Evolutionary conservation across 331 rosid species (phyloP).

Genomic region (Acacia concinna): DNA sequence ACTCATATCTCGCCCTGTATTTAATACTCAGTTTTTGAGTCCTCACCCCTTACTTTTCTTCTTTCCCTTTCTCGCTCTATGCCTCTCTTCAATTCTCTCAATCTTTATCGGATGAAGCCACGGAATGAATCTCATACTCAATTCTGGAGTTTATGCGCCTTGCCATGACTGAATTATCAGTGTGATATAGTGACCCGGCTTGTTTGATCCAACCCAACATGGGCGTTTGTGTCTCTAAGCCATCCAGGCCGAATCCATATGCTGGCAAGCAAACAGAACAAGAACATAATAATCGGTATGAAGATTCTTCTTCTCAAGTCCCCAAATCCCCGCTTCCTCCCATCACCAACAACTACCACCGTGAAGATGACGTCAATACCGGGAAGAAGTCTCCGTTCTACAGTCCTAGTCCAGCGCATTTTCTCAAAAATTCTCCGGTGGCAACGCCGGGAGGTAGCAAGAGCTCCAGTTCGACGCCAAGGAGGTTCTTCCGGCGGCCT

Average conservation of each 20-base stretch:
- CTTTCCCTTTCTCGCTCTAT: background rate
- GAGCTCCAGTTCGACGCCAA: slow-evolving; percentile 61
- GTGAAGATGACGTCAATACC: slow-evolving; percentile 33
- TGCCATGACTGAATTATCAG: slow-evolving; percentile 18
- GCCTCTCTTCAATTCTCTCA: background rate
- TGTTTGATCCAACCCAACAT: slow-evolving; percentile 18
- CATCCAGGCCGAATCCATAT: slow-evolving; percentile 54
- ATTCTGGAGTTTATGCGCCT: background rate
- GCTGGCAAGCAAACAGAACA: slow-evolving; percentile 31
- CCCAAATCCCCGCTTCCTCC: slow-evolving; percentile 40
- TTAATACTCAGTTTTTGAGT: background rate
- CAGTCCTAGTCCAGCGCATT: slow-evolving; percentile 71
- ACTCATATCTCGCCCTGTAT: background rate
- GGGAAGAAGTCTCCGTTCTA: slow-evolving; percentile 57
- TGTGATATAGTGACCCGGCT: background rate
- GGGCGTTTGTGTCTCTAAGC: slow-evolving; percentile 72
- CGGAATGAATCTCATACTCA: background rate
- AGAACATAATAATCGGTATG: slow-evolving; percentile 11
- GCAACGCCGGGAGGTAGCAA: slow-evolving; percentile 36
- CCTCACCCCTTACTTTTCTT: background rate
- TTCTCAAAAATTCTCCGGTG: slow-evolving; percentile 41
- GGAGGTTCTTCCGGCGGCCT: slow-evolving; percentile 64
- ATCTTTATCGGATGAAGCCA: background rate
- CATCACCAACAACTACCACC: slow-evolving; percentile 38
- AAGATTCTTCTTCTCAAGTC: slow-evolving; percentile 41